These are phyloP conservation scores for Neurospora sp. DNA, from an alignment of 495 filamentous ascomycete species.

Conservation along the genomic window DNA sequence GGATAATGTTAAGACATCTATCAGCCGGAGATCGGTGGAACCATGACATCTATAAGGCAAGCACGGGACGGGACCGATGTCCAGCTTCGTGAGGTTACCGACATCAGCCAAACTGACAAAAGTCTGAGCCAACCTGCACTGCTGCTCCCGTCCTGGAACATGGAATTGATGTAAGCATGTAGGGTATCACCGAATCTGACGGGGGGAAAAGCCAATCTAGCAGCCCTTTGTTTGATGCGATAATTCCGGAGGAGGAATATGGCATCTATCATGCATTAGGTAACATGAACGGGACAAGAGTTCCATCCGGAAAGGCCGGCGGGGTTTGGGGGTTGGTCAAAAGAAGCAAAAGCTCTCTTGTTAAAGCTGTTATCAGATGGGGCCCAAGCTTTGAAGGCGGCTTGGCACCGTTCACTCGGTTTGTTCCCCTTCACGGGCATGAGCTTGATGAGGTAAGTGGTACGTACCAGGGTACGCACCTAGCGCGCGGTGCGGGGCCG, in stretches of 20 bases:
- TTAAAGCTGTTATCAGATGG: background rate
- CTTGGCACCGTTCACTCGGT: background rate
- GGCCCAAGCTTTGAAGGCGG: background rate
- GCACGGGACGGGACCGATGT: background rate
- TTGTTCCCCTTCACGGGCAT: background rate
- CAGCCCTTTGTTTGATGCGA: background rate
- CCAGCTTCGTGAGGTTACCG: background rate
- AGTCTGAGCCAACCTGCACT: background rate
- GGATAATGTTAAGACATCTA: background rate
- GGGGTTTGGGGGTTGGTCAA: background rate
- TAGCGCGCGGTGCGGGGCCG: constrained; percentile 17
- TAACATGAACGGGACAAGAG: background rate
- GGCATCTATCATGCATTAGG: background rate
- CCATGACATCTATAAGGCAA: background rate
- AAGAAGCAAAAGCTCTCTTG: background rate
- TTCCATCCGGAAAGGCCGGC: background rate
- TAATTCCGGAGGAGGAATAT: background rate
- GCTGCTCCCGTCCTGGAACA: background rate
- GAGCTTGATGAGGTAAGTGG: constrained; percentile 1
- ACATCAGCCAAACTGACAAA: background rate
- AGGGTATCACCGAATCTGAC: background rate
- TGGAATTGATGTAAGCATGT: background rate
- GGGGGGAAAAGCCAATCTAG: background rate
- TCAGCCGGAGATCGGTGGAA: background rate
- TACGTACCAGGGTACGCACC: constrained; percentile 4